Base-by-base conservation (phyloP, 768 basidiomycete species). In the Leccinum broughii region DNA sequence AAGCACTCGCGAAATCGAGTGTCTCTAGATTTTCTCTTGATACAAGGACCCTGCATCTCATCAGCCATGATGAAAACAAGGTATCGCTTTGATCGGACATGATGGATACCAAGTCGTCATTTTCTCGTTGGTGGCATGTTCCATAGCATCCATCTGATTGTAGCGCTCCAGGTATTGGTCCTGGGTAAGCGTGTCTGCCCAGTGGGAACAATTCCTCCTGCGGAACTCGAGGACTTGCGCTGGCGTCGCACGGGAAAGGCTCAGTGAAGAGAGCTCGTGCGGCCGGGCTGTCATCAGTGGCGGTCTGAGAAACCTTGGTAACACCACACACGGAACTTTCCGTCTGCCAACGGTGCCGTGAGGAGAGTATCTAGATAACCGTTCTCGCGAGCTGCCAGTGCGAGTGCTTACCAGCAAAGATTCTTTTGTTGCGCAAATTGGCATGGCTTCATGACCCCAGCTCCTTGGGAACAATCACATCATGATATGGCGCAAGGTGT, bases 41-140 rank as follows among this genome's bases (percentile, higher is more conserved):
- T n/a, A 81, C 83, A 14, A 87, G 72, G 4, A 88, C 81, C 86
- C 86, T 61, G 41, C 26, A 46, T 46, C 32, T 35, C 46, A 22
- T 46, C 34, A 54, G 8, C 41, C 30, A 24, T 24, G 28, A 24
- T 41, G 2, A 51, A 37, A 39, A 48, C 11, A 17, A 26, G 41
- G 20, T 24, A 7, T 39, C 9, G 32, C 35, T 15, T 62, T 13
- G 20, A 24, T 46, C 46, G 48, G 13, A 50, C 28, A 30, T 6
- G 51, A 51, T 15, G 49, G 57, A 39, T 68, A 84, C 85, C 85
- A 86, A 44, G 79, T 80, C 37, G 76, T 6, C 34, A 35, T 6
- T 6, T 0, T 35, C 13, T 78, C 44, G 83, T 63, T 68, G 24
- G 64, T 64, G 9, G 80, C 80, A 54, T 81, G 77, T 54, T 83